phyloP scores from a whole-genome alignment of 768 basidiomycete genomes.

The Artomyces pyxidatus region DNA sequence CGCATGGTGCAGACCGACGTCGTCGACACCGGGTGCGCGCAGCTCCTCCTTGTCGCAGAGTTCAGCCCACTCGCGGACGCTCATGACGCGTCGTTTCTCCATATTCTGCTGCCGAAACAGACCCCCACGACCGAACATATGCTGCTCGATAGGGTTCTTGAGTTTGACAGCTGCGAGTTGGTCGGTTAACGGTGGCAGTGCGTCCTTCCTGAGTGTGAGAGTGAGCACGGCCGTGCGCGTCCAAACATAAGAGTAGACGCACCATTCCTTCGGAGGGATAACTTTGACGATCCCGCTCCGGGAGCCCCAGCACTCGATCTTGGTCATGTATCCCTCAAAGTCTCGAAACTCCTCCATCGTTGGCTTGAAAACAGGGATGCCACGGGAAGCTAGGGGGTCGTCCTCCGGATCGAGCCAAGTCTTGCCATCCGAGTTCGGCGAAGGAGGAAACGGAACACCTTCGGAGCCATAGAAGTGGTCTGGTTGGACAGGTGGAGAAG shows the following conservation, averaged over 20 bases:
- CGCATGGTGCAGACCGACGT: conserved; percentile 46
- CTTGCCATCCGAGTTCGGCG: conserved; percentile 54
- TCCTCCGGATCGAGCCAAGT: conserved; percentile 71
- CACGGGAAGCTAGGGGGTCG: conserved; percentile 74
- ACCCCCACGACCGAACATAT: conserved; percentile 80
- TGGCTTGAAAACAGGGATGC: conserved; percentile 95
- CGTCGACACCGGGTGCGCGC: conserved; percentile 63
- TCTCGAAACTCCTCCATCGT: conserved; percentile 86
- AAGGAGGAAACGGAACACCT: conserved; percentile 37
- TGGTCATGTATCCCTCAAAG: conserved; percentile 87
- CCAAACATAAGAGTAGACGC: conserved; percentile 21
- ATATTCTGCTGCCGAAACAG: conserved; percentile 88
- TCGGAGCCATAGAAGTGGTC: conserved; percentile 77
- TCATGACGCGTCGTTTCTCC: conserved; percentile 78
- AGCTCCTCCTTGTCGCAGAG: conserved; percentile 64
- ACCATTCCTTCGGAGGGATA: conserved; percentile 94
- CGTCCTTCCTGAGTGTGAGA: conserved; percentile 45
- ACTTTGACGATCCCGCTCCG: conserved; percentile 93
- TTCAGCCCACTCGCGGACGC: conserved; percentile 83
- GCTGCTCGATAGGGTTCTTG: conserved; percentile 87
- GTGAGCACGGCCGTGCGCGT: conserved; percentile 15
- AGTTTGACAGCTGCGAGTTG: conserved; percentile 73
- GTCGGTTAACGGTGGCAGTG: conserved; percentile 63
- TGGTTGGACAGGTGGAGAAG: conserved; percentile 47
- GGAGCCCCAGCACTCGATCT: conserved; percentile 84